Evolutionary conservation across 164 flowering plant species (phyloP), one percentile per base, ranked within the genome.

Genomic region (Echeveria elegans): DNA sequence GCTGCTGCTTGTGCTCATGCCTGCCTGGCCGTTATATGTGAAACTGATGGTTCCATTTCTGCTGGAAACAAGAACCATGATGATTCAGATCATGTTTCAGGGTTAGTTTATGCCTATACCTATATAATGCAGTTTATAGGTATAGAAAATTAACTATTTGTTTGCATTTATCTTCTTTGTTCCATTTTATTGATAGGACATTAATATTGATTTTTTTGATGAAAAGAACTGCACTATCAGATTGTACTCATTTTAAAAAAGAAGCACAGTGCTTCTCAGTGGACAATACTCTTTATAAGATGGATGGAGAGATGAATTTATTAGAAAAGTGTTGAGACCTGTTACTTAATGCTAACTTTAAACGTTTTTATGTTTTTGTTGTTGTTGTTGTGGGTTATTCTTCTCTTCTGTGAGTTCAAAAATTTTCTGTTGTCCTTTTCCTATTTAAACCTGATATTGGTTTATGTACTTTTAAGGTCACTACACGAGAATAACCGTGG

Each of bases 1-100:
- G 99, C 99, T 70, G 96, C 99, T 31, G 88, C 99, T 45, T 94
- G 93, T 82, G 99, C 99, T 53, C 99, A 94, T 85, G 93, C 96
- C 68, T 79, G 96, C 36, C 83, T 94, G 76, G 87, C 80, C 26
- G 81, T 76, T 77, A 75, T 94, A 63, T 85, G 90, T 43, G 85
- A 82, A 74, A 89, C 84, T 58, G 81, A 80, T 58, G 71, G 52
- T 21, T 28, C 53, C 56, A 48, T 71, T 66, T 66, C 76, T 73
- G 68, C 85, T 43, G 73, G 72, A 63, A 63, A 38, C 58, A 71
- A 78, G 65, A 65, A 65, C 5, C 66, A 16, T 73, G 91, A 85
- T 69, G 83, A 78, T 56, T 71, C 80, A 28, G 73, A 70, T 37
- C 77, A 61, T 70, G 79, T 72, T 71, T 81, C 77, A 68, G 82